Evolutionary conservation across 768 basidiomycete species (phyloP), one percentile per base, ranked within the genome.

Genomic region (Phylloporus sp.): DNA sequence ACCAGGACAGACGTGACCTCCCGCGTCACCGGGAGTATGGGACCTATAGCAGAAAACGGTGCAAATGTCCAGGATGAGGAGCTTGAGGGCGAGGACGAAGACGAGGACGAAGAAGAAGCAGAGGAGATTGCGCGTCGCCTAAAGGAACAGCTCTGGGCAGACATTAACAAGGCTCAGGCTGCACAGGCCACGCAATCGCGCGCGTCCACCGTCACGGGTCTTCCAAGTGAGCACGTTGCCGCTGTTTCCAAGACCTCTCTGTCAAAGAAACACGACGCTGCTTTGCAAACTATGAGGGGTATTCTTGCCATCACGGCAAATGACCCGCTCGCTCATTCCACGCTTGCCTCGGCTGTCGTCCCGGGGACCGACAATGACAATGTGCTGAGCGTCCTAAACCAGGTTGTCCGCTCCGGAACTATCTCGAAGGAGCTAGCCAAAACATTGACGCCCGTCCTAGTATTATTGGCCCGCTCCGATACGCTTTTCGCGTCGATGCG

Each of bases 61-160:
- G 67, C 73, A 7, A 72, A 68, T 58, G 70, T 75, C 15, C 76
- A 73, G 29, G 73, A 73, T 16, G 75, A 71, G 28, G 74, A 70
- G 6, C 70, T 72, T 27, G 76, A 78, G 31, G 78, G 74, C 8
- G 80, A 81, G 4, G 82, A 81, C 16, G 82, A 80, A 4, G 81
- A 84, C 32, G 79, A 80, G 22, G 62, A 63, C 12, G 62, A 63
- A 23, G 85, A 84, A 5, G 83, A 88, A 51, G 87, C 86, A 3
- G 80, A 85, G 56, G 86, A 84, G 59, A 87, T 88, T 58, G 86
- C 86, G 5, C 77, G 84, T 41, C 74, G 84, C 24, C 70, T 91
- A 27, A 82, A 85, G n/a, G 86, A 86, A 57, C 82, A 91, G 52
- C 74, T 91, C 6, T 85, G 82, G 80, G 88, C 87, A 4, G 86